Base-by-base conservation (phyloP, 75 land plant genomes). In the Cupressus sempervirens region DNA sequence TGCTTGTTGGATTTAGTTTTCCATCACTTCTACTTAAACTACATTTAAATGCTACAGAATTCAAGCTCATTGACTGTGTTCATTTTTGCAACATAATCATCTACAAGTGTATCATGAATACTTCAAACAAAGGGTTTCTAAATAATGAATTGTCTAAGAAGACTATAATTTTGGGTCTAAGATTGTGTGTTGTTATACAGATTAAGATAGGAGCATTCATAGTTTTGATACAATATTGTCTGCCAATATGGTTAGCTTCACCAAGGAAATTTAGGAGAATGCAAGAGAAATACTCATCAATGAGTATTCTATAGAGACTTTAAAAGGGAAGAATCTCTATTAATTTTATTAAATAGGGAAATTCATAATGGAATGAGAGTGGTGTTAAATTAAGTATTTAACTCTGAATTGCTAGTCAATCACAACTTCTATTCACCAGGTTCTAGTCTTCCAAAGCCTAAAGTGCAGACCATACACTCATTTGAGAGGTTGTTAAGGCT, bases 171-270 rank as follows among this genome's bases (percentile, higher is more conserved):
- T 70, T 70, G 11, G 74, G 74, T 30, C 74, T 70, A 70, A 70
- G 74, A 32, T 70, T 70, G 74, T 70, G 74, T 34, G 74, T 70
- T 70, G 30, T 70, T 30, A 70, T 70, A 70, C 35, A 35, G 74
- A 30, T 70, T 70, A 35, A 35, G 30, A 35, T 85, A 41, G 86
- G 86, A 34, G 86, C 43, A 46, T 85, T 85, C 84, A 85, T 85
- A 58, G 84, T 85, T 77, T 13, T 85, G 10, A 79, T 80, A 45
- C 52, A 80, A 16, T 85, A 43, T 26, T 70, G 40, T 46, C 46
- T 85, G 9, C 80, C 86, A 70, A 35, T 80, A 82, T 80, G 86
- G 86, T 52, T 85, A 46, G 48, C 84, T 77, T 76, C 86, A 32
- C 41, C 29, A 32, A 43, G 86, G 56, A 77, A 52, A 46, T 77